Evolutionary conservation across 805 yeast genomes (phyloP).

Genomic region (Yamadazyma paraphyllophila): DNA sequence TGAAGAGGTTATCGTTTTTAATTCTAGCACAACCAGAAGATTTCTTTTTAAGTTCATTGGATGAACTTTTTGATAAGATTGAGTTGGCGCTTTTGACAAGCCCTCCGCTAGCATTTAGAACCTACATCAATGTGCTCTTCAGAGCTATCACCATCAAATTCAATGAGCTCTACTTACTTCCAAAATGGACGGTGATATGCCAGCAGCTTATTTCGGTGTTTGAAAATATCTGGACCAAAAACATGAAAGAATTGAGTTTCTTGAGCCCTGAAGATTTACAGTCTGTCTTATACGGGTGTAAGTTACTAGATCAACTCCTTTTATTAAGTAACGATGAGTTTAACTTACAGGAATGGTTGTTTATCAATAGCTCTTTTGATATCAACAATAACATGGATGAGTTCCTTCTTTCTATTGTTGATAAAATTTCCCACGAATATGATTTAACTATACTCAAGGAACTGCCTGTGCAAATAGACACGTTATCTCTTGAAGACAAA

Average conservation of each 20-base stretch:
- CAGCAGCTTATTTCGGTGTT: constrained; percentile 56
- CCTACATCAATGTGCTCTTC: constrained; percentile 54
- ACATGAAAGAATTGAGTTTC: constrained; percentile 23
- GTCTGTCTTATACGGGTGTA: constrained; percentile 60
- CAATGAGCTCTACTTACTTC: constrained; percentile 59
- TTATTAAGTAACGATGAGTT: constrained; percentile 73
- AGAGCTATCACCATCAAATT: constrained; percentile 65
- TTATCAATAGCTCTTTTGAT: constrained; percentile 66
- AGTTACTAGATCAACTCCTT: constrained; percentile 72
- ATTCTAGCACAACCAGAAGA: constrained; percentile 62
- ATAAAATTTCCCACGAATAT: constrained; percentile 39
- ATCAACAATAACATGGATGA: constrained; percentile 42
- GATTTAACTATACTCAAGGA: constrained; percentile 32
- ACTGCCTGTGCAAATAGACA: constrained; percentile 34
- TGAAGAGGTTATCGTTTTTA: constrained; percentile 65
- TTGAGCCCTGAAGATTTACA: constrained; percentile 36
- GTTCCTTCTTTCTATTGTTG: constrained; percentile 41
- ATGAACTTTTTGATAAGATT: constrained; percentile 41
- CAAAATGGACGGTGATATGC: constrained; percentile 67
- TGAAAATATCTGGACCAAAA: constrained; percentile 26
- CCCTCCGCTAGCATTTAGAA: constrained; percentile 30
- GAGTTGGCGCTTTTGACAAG: constrained; percentile 22
- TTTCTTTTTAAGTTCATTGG: constrained; percentile 49
- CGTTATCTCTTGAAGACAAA: constrained; percentile 23
- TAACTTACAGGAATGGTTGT: constrained; percentile 80